These are phyloP conservation scores for Candida cerambycidarum DNA, from an alignment of 805 yeast genomes.

Conservation along the genomic window DNA sequence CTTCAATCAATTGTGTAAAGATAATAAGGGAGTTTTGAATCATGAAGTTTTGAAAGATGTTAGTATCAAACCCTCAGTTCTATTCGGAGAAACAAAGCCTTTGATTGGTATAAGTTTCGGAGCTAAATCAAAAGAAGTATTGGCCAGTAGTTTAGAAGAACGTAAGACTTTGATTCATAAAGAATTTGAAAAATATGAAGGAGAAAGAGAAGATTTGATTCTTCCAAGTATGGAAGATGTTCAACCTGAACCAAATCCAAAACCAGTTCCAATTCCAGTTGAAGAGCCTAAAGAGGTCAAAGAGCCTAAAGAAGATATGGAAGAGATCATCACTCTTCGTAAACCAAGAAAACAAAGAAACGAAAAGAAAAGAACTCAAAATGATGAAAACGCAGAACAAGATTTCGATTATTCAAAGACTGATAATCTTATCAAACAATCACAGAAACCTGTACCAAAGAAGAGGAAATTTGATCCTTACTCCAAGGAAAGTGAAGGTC, in stretches of 20 bases:
- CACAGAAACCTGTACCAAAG: constrained; percentile 8
- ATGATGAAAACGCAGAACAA: constrained; percentile 15
- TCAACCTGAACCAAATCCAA: not conserved
- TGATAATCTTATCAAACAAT: constrained; percentile 37
- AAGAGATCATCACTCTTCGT: constrained; percentile 43
- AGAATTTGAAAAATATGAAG: constrained; percentile 11
- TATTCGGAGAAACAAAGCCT: constrained; percentile 20
- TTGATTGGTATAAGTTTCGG: constrained; percentile 18
- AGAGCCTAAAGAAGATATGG: constrained; percentile 12
- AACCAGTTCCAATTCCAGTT: not conserved
- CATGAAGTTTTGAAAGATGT: constrained; percentile 5
- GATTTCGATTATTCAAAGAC: constrained; percentile 47
- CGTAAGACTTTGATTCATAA: constrained; percentile 11
- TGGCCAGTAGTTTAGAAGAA: constrained; percentile 12
- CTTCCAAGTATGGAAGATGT: too few species aligned
- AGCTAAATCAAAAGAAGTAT: constrained; percentile 13
- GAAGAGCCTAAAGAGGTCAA: not conserved
- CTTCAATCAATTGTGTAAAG: constrained; percentile 14
- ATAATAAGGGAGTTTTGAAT: constrained; percentile 14
- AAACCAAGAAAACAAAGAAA: constrained; percentile 14
- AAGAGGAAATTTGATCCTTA: constrained; percentile 60
- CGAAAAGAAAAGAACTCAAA: constrained; percentile 1
- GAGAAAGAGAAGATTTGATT: not conserved
- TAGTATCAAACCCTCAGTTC: constrained; percentile 11
- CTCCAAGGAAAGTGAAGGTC: constrained; percentile 48